Conservation (phyloP, 768 basidiomycete genomes). For the Pleurotus platypus region DNA sequence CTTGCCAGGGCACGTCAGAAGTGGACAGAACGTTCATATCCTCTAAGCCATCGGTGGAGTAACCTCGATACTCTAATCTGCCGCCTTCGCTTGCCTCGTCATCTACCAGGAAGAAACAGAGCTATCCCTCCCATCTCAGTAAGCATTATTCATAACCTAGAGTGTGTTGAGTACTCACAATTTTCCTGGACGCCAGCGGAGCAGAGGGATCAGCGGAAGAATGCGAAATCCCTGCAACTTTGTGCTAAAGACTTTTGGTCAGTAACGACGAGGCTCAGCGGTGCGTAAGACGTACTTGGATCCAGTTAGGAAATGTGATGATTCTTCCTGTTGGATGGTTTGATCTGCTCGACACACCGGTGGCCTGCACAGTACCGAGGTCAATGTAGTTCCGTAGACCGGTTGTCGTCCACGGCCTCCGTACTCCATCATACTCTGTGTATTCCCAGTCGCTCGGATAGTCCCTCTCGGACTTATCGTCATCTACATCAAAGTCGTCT, state of each 20-base stretch:
- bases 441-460: not conserved
- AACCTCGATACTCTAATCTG: not conserved
- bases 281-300: not conserved
- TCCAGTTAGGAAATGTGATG: conserved; percentile 9
- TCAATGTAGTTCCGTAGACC: not conserved
- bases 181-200: not conserved
- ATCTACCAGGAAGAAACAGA: not conserved
- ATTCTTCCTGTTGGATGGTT: not conserved
- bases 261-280: not conserved
- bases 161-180: not conserved
- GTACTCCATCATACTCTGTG: not conserved
- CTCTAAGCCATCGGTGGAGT: not conserved
- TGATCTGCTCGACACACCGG: not conserved
- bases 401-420: not conserved
- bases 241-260: not conserved
- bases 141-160: not conserved
- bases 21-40: not conserved
- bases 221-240: not conserved
- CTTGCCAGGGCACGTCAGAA: conserved; percentile 2
- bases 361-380: not conserved
- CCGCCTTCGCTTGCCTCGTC: not conserved
- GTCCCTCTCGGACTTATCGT: not conserved
- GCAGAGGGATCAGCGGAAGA: not conserved
- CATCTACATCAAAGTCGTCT: not conserved
- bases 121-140: not conserved